phyloP scores from a whole-genome alignment of 2,329 filamentous ascomycete genomes.

The Hymenoscyphus occultus region DNA sequence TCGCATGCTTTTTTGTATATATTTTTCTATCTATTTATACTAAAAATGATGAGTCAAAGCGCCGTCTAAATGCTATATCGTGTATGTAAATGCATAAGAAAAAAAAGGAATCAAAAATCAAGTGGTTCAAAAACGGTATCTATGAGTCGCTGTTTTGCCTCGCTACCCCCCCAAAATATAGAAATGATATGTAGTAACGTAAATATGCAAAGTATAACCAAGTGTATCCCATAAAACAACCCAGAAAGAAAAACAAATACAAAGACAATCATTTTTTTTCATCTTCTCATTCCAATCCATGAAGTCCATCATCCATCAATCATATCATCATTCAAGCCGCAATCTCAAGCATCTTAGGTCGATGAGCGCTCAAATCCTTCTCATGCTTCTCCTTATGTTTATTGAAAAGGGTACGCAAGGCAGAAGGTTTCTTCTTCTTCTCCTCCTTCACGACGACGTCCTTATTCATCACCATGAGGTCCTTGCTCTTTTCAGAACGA shows the following conservation, averaged over 20 bases:
- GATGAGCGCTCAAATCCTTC: slow-evolving; percentile 9
- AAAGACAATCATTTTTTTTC: too few species aligned
- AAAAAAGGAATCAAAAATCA: not conserved
- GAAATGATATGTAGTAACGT: not conserved
- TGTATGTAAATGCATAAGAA: not conserved
- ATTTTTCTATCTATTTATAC: not conserved
- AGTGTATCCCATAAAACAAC: not conserved
- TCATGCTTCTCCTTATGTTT: slow-evolving; percentile 17
- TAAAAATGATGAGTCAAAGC: not conserved
- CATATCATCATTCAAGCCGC: not conserved
- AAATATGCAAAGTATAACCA: not conserved
- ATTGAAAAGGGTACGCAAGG: slow-evolving; percentile 13
- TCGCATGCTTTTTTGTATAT: not conserved
- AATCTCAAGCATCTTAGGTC: slow-evolving; percentile 15
- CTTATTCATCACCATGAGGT: slow-evolving; percentile 7
- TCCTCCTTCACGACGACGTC: not conserved
- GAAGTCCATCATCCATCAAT: slow-evolving; percentile 1
- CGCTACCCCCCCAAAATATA: not conserved
- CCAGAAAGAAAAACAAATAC: not conserved
- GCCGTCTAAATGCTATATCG: not conserved
- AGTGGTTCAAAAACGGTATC: not conserved
- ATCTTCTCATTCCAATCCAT: not conserved
- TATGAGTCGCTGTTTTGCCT: not conserved
- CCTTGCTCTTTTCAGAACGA: slow-evolving; percentile 10
- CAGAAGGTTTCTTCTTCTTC: slow-evolving; percentile 14